A percentile compares a stretch with the other conserved stretches of the same genome.
Evolutionary conservation across 805 yeast genomes (phyloP).

Genomic region (Clavispora vitiphila): DNA sequence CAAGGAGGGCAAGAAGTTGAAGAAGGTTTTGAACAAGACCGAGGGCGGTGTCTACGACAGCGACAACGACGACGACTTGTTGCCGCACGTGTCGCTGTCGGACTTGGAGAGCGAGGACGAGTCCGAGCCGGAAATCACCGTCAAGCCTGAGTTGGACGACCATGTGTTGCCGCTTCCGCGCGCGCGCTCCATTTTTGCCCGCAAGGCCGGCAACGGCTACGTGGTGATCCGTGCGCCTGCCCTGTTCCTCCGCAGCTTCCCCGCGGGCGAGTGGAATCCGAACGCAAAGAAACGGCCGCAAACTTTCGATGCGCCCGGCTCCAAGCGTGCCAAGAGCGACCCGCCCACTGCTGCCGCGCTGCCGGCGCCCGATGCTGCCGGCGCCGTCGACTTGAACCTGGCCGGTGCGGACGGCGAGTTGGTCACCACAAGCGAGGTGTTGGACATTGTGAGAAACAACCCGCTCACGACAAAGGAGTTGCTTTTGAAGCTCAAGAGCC

Average conservation of each 20-base stretch:
- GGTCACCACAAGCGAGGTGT: conserved; percentile 70
- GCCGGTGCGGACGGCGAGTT: conserved; percentile 38
- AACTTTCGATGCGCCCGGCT: conserved; percentile 19
- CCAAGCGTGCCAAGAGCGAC: conserved; percentile 39
- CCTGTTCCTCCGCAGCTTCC: conserved; percentile 58
- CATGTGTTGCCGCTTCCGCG: conserved; percentile 2
- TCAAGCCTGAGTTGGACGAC: conserved; percentile 32
- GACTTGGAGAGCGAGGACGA: conserved; percentile 63
- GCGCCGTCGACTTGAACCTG: conserved; percentile 25
- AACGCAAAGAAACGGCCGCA: conserved; percentile 35
- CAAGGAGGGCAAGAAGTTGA: conserved; percentile 82
- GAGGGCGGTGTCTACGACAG: conserved; percentile 88
- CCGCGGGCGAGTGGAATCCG: conserved; percentile 84
- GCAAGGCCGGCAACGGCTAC: conserved; percentile 31
- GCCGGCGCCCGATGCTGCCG: conserved; percentile 8
- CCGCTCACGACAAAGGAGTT: conserved; percentile 61
- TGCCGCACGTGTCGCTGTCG: conserved; percentile 64
- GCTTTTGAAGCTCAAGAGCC: conserved; percentile 54
- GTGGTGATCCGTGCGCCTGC: conserved; percentile 63
- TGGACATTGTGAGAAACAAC: conserved; percentile 51
- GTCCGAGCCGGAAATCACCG: conserved; percentile 30
- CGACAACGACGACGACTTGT: conserved; percentile 58
- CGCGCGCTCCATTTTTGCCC: conserved; percentile 18
- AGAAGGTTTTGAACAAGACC: conserved; percentile 76
- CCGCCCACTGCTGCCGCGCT: conserved; percentile 13